A percentile compares a stretch with the other conserved stretches of the same genome.
phyloP scores from a whole-genome alignment of 441 rosid species.

The California macrophylla region DNA sequence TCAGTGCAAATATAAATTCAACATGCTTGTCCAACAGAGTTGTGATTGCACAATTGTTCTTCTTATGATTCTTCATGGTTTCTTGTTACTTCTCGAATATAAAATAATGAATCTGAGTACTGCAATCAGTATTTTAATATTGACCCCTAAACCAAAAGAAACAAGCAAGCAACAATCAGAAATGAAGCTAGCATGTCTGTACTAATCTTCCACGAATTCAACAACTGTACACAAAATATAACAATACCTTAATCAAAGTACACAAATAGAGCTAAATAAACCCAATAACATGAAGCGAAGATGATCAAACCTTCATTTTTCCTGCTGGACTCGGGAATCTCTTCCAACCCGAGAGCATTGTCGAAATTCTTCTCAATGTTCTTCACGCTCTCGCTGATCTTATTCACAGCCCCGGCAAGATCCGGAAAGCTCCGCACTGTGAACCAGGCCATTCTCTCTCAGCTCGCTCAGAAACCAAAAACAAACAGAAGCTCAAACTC shows the following conservation, averaged over 20 bases:
- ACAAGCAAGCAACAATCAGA: neutral
- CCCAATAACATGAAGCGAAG: neutral
- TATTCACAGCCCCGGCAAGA: slow-evolving; percentile 94
- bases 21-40: neutral
- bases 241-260: neutral
- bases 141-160: neutral
- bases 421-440: slow-evolving; percentile 81
- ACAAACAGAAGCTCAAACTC: neutral
- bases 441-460: slow-evolving; percentile 82
- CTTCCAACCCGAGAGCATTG: slow-evolving; percentile 82
- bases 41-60: neutral
- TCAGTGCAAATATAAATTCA: neutral
- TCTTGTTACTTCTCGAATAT: neutral
- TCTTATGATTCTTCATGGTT: neutral
- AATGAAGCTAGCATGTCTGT: neutral
- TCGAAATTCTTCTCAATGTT: slow-evolving; percentile 96
- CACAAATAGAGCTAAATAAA: neutral
- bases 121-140: neutral
- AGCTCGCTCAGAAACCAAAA: slow-evolving; percentile 12
- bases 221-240: neutral
- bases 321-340: slow-evolving; percentile 45
- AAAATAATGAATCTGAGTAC: neutral
- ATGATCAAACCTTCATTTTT: slow-evolving; percentile 36
- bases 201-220: neutral
- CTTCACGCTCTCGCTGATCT: slow-evolving; percentile 95